Conservation (phyloP, 768 basidiomycete genomes). For the Tricholoma saponaceum region DNA sequence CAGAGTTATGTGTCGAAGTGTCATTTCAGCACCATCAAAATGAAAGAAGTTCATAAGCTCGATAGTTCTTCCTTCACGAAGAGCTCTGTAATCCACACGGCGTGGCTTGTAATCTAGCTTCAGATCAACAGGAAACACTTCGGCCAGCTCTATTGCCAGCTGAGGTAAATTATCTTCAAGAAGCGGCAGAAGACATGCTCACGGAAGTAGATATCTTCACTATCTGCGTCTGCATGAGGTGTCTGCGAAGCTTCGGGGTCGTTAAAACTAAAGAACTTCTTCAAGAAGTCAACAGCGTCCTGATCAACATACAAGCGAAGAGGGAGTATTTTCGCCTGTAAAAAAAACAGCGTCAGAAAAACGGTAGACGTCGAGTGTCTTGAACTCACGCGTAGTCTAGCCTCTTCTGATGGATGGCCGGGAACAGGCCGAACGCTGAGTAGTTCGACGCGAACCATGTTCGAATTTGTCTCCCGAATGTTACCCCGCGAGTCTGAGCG, state of each 20-base stretch:
- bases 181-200: constrained; percentile 20
- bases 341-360: neutral
- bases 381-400: constrained; percentile 64
- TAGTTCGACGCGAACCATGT: constrained; percentile 90
- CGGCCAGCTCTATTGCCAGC: constrained; percentile 69
- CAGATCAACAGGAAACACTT: constrained; percentile 91
- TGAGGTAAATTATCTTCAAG: neutral
- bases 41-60: constrained; percentile 99
- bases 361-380: neutral
- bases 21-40: constrained; percentile 99
- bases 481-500: constrained; percentile 84
- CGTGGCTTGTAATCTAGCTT: constrained; percentile 99
- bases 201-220: constrained; percentile 73
- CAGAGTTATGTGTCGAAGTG: constrained; percentile 85
- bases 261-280: constrained; percentile 92
- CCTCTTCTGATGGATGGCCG: constrained; percentile 67
- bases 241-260: constrained; percentile 44
- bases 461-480: constrained; percentile 83
- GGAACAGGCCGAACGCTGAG: constrained; percentile 69
- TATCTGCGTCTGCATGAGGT: constrained; percentile 27
- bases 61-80: constrained; percentile 87
- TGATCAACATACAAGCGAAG: constrained; percentile 94
- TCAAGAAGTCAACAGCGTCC: constrained; percentile 96
- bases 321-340: constrained; percentile 85
- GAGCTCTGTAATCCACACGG: constrained; percentile 88